Evolutionary conservation across 2,329 filamentous ascomycete genomes (phyloP).

Genomic region (Penicillium sp.): DNA sequence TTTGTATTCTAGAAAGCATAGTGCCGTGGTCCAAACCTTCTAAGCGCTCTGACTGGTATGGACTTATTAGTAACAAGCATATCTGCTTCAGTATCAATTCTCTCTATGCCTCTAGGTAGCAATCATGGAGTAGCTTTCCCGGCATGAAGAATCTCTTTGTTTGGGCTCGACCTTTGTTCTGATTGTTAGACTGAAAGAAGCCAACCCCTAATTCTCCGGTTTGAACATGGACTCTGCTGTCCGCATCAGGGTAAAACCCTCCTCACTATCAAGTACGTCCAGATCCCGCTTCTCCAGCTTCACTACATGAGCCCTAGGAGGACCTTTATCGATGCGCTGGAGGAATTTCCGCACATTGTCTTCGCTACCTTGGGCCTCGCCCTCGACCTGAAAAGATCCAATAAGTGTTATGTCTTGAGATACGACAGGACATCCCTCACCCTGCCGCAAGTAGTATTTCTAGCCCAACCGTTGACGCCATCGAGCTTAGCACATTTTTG

Average conservation of each 20-base stretch:
- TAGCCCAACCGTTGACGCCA: constrained; percentile 49
- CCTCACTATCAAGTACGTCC: constrained; percentile 64
- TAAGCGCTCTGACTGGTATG: neutral
- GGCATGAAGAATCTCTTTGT: neutral
- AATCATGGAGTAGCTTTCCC: neutral
- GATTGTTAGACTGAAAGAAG: neutral
- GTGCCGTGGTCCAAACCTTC: neutral
- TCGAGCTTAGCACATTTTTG: constrained; percentile 44
- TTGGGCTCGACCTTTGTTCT: neutral
- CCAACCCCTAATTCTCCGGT: neutral
- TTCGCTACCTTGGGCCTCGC: constrained; percentile 77
- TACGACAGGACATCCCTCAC: constrained; percentile 29
- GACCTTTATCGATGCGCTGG: constrained; percentile 72
- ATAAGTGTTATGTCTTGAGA: neutral
- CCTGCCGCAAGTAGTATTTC: constrained; percentile 47
- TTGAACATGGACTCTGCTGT: constrained; percentile 31
- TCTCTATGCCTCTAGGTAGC: no score
- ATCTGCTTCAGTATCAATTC: neutral
- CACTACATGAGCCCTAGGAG: constrained; percentile 67
- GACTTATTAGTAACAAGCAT: neutral
- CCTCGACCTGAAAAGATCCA: constrained; percentile 65
- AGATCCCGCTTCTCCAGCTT: constrained; percentile 70
- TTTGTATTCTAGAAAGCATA: neutral
- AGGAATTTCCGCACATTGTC: constrained; percentile 67
- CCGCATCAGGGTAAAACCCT: constrained; percentile 57